Evolutionary conservation across 2,329 filamentous ascomycete genomes (phyloP), one percentile per base, ranked within the genome.

Genomic region (Tolypocladium amazonense): DNA sequence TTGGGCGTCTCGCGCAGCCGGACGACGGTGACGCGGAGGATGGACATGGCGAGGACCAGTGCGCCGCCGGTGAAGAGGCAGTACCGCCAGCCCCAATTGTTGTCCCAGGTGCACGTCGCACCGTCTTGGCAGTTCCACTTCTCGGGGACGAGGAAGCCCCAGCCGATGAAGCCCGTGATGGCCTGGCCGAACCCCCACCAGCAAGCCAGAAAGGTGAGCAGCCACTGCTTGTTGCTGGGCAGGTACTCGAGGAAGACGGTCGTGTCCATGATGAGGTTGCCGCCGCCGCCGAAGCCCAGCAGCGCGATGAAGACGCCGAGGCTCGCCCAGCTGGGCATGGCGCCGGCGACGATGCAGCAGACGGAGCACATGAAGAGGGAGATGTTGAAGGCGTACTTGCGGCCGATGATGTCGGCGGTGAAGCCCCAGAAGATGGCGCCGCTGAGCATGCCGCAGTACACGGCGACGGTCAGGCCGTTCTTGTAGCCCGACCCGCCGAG

Each of bases 341-440:
- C 84, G 4, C 87, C 88, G 0, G 86, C 87, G 0, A 88, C 74
- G 58, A 89, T 82, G 37, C 75, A 76, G 64, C 66, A 67, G n/a
- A 83, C 69, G 4, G 83, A 81, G 66, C 81, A 86, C 60, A 88
- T 76, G 65, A 89, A 79, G 14, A 89, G 75, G 2, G 83, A 85
- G 27, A 83, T 73, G 66, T 89, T 89, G 74, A 90, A 90, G 6
- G 87, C 87, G 64, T 82, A 83, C 62, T 82, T 81, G 52, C 87
- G 79, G 7, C 87, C 87, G 62, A 89, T 85, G 39, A 89, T 79
- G 66, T 90, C 87, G 27, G 85, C 86, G 3, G 78, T 79, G 37
- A 88, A 71, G 2, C 87, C 87, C 86, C 87, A 90, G 72, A 89
- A 88, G 33, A 88, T 68, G 20, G 84, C 85, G 1, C 85, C 82